A percentile compares a stretch with the other conserved stretches of the same genome.
phyloP scores from a whole-genome alignment of 108 stramenopile species.

The Nitzschia inconspicua region DNA sequence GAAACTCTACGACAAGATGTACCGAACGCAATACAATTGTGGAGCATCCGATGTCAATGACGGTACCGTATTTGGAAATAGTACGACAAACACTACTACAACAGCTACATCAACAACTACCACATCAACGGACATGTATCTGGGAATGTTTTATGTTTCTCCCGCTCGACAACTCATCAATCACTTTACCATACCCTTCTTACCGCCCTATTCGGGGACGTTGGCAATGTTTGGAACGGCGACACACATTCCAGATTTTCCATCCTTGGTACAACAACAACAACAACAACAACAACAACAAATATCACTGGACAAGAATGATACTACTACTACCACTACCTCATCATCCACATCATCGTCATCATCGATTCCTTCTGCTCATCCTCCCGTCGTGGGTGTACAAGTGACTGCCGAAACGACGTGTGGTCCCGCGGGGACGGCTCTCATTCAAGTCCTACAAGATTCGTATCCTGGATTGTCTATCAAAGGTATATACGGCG shows the following conservation, averaged over 20 bases:
- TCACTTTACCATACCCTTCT: slow-evolving; percentile 23
- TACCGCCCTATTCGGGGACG: slow-evolving; percentile 19
- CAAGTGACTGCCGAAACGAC: too few species aligned
- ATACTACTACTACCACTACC: too few species aligned
- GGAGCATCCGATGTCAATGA: slow-evolving; percentile 33
- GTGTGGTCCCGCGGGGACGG: not conserved
- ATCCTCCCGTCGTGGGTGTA: too few species aligned
- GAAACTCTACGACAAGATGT: slow-evolving; percentile 3
- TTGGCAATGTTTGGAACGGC: slow-evolving; percentile 29
- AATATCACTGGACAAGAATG: too few species aligned
- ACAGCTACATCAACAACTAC: not conserved
- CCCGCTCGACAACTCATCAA: slow-evolving; percentile 20
- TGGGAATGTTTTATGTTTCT: slow-evolving; percentile 26
- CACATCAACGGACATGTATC: slow-evolving; percentile 32
- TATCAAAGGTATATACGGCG: not conserved
- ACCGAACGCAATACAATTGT: slow-evolving; percentile 26
- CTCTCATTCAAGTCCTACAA: not conserved
- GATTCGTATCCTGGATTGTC: not conserved
- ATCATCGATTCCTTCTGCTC: too few species aligned
- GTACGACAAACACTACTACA: not conserved
- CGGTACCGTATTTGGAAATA: not conserved
- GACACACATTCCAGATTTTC: slow-evolving; percentile 4
- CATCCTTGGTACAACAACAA: slow-evolving; percentile 21
- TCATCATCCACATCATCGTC: too few species aligned
- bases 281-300: not conserved